A percentile compares a stretch with the other conserved stretches of the same genome.
Evolutionary conservation across 306 rosid genomes (phyloP).

Genomic region (Oxytropis ochrocephala): DNA sequence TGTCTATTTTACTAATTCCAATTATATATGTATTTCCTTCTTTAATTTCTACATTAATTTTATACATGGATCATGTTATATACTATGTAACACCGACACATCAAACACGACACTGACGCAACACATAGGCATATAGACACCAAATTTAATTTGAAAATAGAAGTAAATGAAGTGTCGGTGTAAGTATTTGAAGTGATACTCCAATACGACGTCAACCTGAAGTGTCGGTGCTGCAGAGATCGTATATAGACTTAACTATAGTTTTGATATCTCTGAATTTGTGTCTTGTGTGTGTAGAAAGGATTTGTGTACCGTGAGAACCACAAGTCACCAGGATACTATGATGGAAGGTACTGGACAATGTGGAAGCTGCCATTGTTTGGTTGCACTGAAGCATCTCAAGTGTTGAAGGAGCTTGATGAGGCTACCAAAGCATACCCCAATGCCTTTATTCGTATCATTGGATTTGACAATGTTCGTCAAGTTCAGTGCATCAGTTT

Average conservation of each 20-base stretch:
- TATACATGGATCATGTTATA: background rate
- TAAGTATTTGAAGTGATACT: too few relatives aligned
- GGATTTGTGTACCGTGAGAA: constrained; percentile 58
- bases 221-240: too few relatives aligned
- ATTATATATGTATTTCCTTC: background rate
- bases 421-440: constrained; percentile 48
- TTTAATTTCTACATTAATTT: background rate
- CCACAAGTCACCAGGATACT: constrained; percentile 60
- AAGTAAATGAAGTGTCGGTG: too few relatives aligned
- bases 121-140: too few relatives aligned
- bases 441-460: constrained; percentile 37
- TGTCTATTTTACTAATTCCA: background rate
- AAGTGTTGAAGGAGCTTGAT: constrained; percentile 45
- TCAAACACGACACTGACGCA: too few relatives aligned
- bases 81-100: too few relatives aligned
- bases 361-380: constrained; percentile 91
- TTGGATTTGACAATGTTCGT: constrained; percentile 73
- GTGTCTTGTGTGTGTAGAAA: constrained; percentile 12
- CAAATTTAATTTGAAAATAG: too few relatives aligned
- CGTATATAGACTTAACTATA: too few relatives aligned
- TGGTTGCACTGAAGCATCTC: constrained; percentile 57
- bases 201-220: too few relatives aligned
- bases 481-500: constrained; percentile 83
- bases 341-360: constrained; percentile 75
- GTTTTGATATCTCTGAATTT: background rate